These are phyloP conservation scores for Microthyrium microscopicum DNA, from an alignment of 2,329 filamentous ascomycete species.

Conservation along the genomic window DNA sequence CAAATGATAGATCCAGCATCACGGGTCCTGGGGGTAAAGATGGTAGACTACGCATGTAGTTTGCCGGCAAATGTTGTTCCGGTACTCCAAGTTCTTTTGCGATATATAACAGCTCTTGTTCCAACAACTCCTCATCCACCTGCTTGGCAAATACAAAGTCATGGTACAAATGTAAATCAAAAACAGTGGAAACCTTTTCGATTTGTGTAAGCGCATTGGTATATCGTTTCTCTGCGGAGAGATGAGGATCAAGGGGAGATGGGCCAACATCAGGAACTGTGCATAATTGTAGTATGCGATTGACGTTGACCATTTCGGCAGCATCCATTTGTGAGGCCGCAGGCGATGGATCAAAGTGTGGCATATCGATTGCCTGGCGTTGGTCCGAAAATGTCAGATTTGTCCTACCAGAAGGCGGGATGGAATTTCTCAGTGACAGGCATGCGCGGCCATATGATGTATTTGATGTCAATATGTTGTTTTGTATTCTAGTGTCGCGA, in stretches of 20 bases:
- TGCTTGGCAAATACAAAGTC: background rate
- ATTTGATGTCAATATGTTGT: too few relatives aligned
- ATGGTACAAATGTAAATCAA: conserved; percentile 4
- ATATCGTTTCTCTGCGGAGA: conserved; percentile 4
- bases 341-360: background rate
- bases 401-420: too few relatives aligned
- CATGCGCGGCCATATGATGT: too few relatives aligned
- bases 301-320: conserved; percentile 5
- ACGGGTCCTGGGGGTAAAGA: too few relatives aligned
- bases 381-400: too few relatives aligned
- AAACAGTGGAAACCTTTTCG: conserved; percentile 4
- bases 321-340: background rate
- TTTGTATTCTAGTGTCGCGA: too few relatives aligned
- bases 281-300: conserved; percentile 4
- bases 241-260: background rate
- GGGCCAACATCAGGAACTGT: conserved; percentile 6
- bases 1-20: too few relatives aligned
- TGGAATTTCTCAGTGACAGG: too few relatives aligned
- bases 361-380: too few relatives aligned
- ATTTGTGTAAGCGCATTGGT: conserved; percentile 3
- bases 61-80: conserved; percentile 5
- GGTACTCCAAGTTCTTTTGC: conserved; percentile 4
- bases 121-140: conserved; percentile 5
- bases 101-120: conserved; percentile 1
- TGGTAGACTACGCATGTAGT: too few relatives aligned